phyloP scores from a whole-genome alignment of 2,329 filamentous ascomycete genomes.

The Fusarium newnesense region DNA sequence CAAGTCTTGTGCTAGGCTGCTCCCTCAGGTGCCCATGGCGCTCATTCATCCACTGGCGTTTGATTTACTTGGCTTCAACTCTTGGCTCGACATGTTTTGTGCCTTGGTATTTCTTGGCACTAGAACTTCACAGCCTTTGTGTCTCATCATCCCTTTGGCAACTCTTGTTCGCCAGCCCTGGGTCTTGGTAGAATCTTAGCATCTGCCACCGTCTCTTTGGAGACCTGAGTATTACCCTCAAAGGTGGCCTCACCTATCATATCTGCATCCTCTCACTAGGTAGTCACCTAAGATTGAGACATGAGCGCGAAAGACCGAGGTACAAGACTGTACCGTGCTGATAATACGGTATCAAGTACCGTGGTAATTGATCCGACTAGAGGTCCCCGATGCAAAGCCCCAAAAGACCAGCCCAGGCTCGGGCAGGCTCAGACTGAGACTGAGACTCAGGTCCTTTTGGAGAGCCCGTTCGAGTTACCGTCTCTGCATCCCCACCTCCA shows the following conservation, averaged over 20 bases:
- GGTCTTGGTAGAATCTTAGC: constrained; percentile 26
- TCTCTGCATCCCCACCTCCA: constrained; percentile 27
- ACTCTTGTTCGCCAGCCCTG: constrained; percentile 8
- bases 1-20: background rate
- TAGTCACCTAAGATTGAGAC: background rate
- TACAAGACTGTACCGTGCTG: constrained; percentile 28
- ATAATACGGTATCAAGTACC: constrained; percentile 29
- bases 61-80: constrained; percentile 30
- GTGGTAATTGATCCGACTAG: background rate
- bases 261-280: constrained; percentile 11
- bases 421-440: background rate
- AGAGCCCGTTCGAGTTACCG: constrained; percentile 23
- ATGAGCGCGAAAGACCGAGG: constrained; percentile 3
- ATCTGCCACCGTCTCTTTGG: constrained; percentile 14
- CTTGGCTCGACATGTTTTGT: constrained; percentile 34
- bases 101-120: constrained; percentile 35
- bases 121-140: constrained; percentile 18
- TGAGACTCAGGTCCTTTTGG: constrained; percentile 33
- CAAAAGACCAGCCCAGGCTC: constrained; percentile 26
- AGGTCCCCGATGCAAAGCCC: constrained; percentile 31
- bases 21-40: background rate
- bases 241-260: constrained; percentile 16
- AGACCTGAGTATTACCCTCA: background rate
- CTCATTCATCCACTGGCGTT: constrained; percentile 20
- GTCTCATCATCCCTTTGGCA: constrained; percentile 30